Base-by-base conservation (phyloP, 257 asterid genomes). In the Jaltomata sinuosa region DNA sequence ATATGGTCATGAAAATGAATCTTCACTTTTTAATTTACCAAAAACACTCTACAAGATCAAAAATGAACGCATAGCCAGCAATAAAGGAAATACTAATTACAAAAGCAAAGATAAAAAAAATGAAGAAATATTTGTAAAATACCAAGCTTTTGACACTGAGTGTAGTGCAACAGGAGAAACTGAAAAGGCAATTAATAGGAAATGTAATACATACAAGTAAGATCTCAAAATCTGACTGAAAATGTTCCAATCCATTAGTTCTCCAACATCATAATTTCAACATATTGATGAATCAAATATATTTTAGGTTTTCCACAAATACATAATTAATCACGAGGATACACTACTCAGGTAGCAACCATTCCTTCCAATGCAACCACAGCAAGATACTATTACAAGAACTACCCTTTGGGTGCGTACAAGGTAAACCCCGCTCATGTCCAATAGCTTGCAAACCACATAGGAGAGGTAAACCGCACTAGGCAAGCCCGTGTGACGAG, bases 321-420 rank as follows among this genome's bases (percentile, higher is more conserved):
- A 21, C 62, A 19, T 21, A 8, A 54, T 54, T 0, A 21, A 54
- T 54, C 62, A 54, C 1, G 27, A 21, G 22, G 59, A 53, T 38
- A 6, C 49, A 10, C 49, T 2, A 42, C 62, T 8, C 62, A 19
- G 62, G 4, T 12, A 54, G 5, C 5, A 54, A 54, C 12, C 62
- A 19, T 54, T 54, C 62, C 62, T 54, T 84, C 93, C 95, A 85
- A 96, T 91, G 92, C 98, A 96, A 83, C 98, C 98, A 80, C 92
- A 93, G 87, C 94, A 96, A 55, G 97, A 91, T 85, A 94, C 83
- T 76, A 96, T 50, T 27, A 93, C 91, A 85, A 94, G 87, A 86
- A 87, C 89, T 42, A 32, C 36, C 36, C 36, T 32, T 32, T 32
- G 36, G 36, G 36, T 32, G 36, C 2, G 36, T 3, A 32, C 36